These are phyloP conservation scores for Coemansia erecta DNA, from an alignment of 192 early-diverging fungal genomes.

Conservation along the genomic window DNA sequence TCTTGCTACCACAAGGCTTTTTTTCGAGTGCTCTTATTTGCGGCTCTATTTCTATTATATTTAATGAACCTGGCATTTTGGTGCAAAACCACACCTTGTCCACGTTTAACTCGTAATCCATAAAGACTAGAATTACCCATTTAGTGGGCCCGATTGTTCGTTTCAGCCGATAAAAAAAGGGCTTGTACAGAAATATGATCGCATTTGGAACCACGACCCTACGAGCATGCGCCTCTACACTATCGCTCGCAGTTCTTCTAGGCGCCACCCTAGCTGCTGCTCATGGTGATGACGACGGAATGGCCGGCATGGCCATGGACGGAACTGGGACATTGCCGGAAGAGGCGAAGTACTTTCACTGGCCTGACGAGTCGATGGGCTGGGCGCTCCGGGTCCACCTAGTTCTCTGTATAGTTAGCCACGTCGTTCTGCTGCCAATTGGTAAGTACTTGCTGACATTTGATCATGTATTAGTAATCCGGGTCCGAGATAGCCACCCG, in stretches of 20 bases:
- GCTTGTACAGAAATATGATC: not conserved
- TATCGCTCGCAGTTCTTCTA: slow-evolving; percentile 2
- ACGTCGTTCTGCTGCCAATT: slow-evolving; percentile 35
- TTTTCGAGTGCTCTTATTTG: no score
- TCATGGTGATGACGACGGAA: slow-evolving; percentile 13
- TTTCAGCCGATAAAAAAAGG: no score
- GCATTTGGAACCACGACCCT: not conserved
- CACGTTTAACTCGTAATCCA: no score
- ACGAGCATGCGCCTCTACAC: not conserved
- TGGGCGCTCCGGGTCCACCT: slow-evolving; percentile 45
- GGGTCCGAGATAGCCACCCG: no score
- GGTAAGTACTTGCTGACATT: slow-evolving; percentile 29
- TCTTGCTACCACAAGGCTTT: no score
- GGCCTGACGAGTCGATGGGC: slow-evolving; percentile 43
- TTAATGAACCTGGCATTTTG: no score
- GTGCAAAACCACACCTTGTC: no score
- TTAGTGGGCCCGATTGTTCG: no score
- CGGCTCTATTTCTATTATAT: no score
- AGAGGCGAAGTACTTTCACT: slow-evolving; percentile 32
- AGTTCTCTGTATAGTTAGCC: slow-evolving; percentile 23
- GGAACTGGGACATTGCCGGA: slow-evolving; percentile 22
- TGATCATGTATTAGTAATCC: not conserved
- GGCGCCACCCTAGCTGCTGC: slow-evolving; percentile 9
- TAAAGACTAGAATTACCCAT: no score
- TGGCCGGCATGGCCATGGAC: slow-evolving; percentile 7